Evolutionary conservation across 352 stramenopile genomes (phyloP), one percentile per base, ranked within the genome.

Genomic region (Phytopythium vexans): DNA sequence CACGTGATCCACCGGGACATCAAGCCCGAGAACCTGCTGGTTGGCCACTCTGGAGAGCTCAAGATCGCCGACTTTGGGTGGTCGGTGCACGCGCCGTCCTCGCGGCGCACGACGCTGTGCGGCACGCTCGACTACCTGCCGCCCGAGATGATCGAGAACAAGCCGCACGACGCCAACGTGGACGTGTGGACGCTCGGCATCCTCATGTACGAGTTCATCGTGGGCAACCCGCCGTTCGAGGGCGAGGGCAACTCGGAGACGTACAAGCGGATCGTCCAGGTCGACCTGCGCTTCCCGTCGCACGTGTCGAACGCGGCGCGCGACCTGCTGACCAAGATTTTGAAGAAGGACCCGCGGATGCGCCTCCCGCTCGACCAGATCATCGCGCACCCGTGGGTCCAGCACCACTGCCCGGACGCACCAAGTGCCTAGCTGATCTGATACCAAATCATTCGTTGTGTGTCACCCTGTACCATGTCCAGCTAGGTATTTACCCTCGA

Each of bases 51-150:
- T 31, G 88, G 92, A 14, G 93, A 99, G 60, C 92, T 99, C 55
- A 99, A 99, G 81, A 98, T 99, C 62, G 97, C 97, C 16, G 98
- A 99, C 65, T 99, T 99, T 75, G 97, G 98, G 16, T 99, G 97
- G 97, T 98, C 95, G 0, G 97, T 99, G 42, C 97, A 99, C 70
- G 95, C 97, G n/a, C 97, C 96, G 41, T 98, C 93, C 5, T 97
- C 88, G 9, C 70, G 97, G 42, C 79, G 97, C 15, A 98, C 93
- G 41, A 99, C 97, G n/a, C 74, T 99, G 12, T 99, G 98, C 70
- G 97, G 97, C 7, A 99, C 97, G 6, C 72, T 99, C 1, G 97
- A 99, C 69, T 99, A 99, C 70, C 72, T 99, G 12, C 94, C 97
- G 39, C 98, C 98, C 37, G 97, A 99, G 74, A 99, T 99, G 97